Conservation (phyloP, 805 yeast species). For the Peterozyma xylosa region DNA sequence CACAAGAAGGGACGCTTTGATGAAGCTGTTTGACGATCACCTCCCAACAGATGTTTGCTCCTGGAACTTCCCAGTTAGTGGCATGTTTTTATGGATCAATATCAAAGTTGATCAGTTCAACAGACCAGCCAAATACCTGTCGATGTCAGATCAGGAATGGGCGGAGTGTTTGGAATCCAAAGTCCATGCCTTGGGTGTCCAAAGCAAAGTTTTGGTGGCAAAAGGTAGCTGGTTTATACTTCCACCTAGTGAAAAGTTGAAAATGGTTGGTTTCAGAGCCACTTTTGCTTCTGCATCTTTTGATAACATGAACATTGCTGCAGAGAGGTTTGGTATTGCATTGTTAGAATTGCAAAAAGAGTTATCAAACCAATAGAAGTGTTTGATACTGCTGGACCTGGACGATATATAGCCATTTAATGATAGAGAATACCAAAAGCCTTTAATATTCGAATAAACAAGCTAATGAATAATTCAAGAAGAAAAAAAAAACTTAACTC, state of each 20-base stretch:
- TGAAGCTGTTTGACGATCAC: slow-evolving; percentile 39
- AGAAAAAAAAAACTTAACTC: too few species aligned
- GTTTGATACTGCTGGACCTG: too few species aligned
- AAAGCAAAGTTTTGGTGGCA: slow-evolving; percentile 19
- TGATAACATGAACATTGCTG: too few species aligned
- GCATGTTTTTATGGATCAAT: slow-evolving; percentile 35
- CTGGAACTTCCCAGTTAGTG: slow-evolving; percentile 34
- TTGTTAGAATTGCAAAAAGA: too few species aligned
- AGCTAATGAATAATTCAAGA: too few species aligned
- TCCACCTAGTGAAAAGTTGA: slow-evolving; percentile 10
- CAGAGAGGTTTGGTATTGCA: too few species aligned
- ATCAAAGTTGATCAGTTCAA: slow-evolving; percentile 17
- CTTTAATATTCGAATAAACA: too few species aligned
- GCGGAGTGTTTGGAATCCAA: slow-evolving; percentile 20
- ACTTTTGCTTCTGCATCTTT: slow-evolving; percentile 20
- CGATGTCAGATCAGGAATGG: slow-evolving; percentile 28
- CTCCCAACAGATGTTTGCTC: slow-evolving; percentile 36
- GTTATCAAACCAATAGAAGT: too few species aligned
- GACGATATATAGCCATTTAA: too few species aligned
- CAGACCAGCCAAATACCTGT: slow-evolving; percentile 29
- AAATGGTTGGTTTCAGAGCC: slow-evolving; percentile 22
- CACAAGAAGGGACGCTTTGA: slow-evolving; percentile 53
- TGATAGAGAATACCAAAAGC: too few species aligned
- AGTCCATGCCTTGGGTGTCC: slow-evolving; percentile 17
- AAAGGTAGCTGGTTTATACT: slow-evolving; percentile 28